phyloP scores from a whole-genome alignment of 164 flowering plant species.

The Vitis labrusca region DNA sequence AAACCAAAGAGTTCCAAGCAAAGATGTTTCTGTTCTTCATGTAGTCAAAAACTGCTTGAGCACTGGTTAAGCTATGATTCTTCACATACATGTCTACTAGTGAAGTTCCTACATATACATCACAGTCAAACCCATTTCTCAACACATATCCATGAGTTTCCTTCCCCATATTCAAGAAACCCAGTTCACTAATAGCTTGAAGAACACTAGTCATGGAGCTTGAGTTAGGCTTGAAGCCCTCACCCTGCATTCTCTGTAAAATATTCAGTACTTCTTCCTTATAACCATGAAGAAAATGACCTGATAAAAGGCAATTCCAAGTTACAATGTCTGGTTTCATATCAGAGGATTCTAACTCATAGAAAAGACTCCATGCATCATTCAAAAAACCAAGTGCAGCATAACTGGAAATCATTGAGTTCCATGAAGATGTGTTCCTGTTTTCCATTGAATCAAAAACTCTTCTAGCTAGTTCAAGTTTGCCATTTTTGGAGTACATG shows the following conservation, averaged over 20 bases:
- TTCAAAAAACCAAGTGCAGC: constrained; percentile 43
- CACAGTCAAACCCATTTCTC: constrained; percentile 49
- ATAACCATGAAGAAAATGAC: constrained; percentile 45
- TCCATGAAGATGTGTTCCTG: constrained; percentile 55
- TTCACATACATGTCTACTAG: constrained; percentile 73
- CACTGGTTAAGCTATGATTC: constrained; percentile 34
- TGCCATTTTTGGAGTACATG: constrained; percentile 49
- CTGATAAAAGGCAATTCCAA: constrained; percentile 67
- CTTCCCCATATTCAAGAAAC: constrained; percentile 38
- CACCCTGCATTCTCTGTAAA: constrained; percentile 41
- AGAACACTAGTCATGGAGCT: constrained; percentile 50
- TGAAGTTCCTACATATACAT: constrained; percentile 55
- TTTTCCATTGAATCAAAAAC: constrained; percentile 55
- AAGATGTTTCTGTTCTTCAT: constrained; percentile 45
- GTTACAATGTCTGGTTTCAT: constrained; percentile 56
- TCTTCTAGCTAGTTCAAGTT: constrained; percentile 39
- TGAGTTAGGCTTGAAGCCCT: constrained; percentile 48
- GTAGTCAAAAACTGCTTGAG: constrained; percentile 37
- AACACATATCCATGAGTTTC: constrained; percentile 55
- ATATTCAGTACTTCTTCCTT: constrained; percentile 31
- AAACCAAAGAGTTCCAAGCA: constrained; percentile 65
- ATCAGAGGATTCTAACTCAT: constrained; percentile 36
- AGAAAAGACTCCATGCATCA: constrained; percentile 49
- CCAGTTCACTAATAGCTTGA: constrained; percentile 49
- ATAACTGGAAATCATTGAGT: constrained; percentile 63